Evolutionary conservation across 2,329 filamentous ascomycete genomes (phyloP), one percentile per base, ranked within the genome.

Genomic region (Thyridium curvatum): DNA sequence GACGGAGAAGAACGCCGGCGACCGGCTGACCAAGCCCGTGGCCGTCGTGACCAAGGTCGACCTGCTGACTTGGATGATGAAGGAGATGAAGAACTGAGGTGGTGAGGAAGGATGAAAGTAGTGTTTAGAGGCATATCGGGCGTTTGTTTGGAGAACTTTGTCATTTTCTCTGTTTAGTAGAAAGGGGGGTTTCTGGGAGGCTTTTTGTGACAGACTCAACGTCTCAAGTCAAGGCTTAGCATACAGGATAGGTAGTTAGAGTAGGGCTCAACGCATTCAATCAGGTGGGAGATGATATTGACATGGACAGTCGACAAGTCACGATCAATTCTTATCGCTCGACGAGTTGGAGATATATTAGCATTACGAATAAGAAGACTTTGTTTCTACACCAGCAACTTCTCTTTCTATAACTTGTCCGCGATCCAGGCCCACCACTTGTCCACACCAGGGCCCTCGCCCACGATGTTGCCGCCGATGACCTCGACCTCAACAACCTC

Each of bases 11-110:
- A 67, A 68, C 12, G 72, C 74, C 41, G 65, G 69, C 39, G 64
- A 71, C 43, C 76, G 54, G n/a, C 60, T 78, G 40, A 74, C 75
- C 34, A 94, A 87, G 70, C 89, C 94, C 2, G 71, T 93, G 36
- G 93, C 88, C 8, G 80, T 98, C 8, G 90, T 94, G 8, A 97
- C 93, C 26, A 98, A 98, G 75, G 93, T 98, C 5, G 93, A 98
- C 65, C 63, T 98, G 52, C 65, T 98, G 53, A 89, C 83, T 32
- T 98, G 87, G 83, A 80, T 98, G 77, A 80, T 97, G 30, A 87
- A 82, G 63, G 71, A 64, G 48, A 46, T 55, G 47, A 73, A 74
- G 61, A 63, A 47, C 29, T 53, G 6, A 45, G 36, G 18, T 31
- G 18, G 18, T 32, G 28, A 14, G 32, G 28, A 30, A n/a, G 34